These are phyloP conservation scores for Lotmaria passim DNA, from an alignment of 208 protist genomes.

Conservation along the genomic window DNA sequence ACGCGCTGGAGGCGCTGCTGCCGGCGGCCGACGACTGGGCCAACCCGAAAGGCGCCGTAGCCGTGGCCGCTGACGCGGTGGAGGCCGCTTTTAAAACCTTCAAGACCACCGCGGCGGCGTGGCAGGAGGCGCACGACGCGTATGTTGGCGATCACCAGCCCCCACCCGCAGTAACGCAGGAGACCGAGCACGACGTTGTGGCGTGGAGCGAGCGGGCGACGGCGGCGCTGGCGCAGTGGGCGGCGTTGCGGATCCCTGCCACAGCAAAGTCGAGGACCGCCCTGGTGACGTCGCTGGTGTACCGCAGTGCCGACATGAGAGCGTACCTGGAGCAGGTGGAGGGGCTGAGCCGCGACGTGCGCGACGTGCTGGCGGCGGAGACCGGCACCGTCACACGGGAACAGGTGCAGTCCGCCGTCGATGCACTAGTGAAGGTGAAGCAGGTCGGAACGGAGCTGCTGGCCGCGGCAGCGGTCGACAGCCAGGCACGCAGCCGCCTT, in stretches of 20 bases:
- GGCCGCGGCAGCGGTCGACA: slow-evolving; percentile 1
- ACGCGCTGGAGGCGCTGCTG: slow-evolving; percentile 28
- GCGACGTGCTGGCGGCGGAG: slow-evolving; percentile 22
- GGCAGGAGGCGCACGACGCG: slow-evolving; percentile 23
- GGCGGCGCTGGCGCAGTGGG: slow-evolving; percentile 16
- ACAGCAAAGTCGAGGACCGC: background rate
- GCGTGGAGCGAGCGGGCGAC: slow-evolving; percentile 24
- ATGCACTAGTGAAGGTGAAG: slow-evolving; percentile 22
- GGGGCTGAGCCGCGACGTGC: slow-evolving; percentile 21
- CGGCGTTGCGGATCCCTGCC: slow-evolving; percentile 11
- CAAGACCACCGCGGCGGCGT: slow-evolving; percentile 11
- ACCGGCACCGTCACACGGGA: slow-evolving; percentile 15
- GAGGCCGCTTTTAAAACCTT: slow-evolving; percentile 15
- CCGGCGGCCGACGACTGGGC: slow-evolving; percentile 5
- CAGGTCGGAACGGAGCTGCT: slow-evolving; percentile 12
- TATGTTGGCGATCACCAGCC: slow-evolving; percentile 16
- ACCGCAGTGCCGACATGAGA: slow-evolving; percentile 13
- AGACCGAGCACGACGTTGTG: slow-evolving; percentile 1
- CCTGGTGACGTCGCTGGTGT: slow-evolving; percentile 19
- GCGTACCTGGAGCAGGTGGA: slow-evolving; percentile 28
- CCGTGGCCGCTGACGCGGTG: slow-evolving; percentile 11
- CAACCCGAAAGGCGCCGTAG: background rate
- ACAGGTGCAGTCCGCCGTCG: slow-evolving; percentile 21
- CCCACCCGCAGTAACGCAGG: background rate
- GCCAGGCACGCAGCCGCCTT: background rate